Conservation (phyloP, 352 stramenopile species). For the Blastocystis sp. region DNA sequence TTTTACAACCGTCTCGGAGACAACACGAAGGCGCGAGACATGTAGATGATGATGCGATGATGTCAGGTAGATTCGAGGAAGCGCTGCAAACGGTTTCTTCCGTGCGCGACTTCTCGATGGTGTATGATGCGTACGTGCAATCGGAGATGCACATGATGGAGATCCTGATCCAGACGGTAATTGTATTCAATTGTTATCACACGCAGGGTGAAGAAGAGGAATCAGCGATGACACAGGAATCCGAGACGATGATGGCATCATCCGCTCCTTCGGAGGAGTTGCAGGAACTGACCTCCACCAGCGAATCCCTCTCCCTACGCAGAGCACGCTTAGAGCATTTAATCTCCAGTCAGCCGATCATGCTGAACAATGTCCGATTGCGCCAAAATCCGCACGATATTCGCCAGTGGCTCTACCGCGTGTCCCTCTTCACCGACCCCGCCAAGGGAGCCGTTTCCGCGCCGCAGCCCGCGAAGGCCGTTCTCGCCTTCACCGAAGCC, state of each 20-base stretch:
- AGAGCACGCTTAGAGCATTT: conserved; percentile 78
- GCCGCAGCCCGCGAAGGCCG: conserved; percentile 61
- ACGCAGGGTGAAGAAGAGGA: conserved; percentile 67
- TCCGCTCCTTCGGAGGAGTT: conserved; percentile 61
- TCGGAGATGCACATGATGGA: conserved; percentile 93
- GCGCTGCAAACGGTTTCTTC: conserved; percentile 64
- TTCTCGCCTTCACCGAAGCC: conserved; percentile 76
- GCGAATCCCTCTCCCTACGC: too few species aligned
- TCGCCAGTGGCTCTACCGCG: conserved; percentile 87
- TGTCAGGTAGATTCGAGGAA: conserved; percentile 64
- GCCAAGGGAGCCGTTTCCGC: conserved; percentile 27
- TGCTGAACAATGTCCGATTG: conserved; percentile 85
- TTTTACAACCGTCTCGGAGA: conserved; percentile 88
- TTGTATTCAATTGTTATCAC: conserved; percentile 58
- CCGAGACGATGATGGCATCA: conserved; percentile 54
- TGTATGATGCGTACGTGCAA: conserved; percentile 94
- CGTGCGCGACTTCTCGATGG: conserved; percentile 90
- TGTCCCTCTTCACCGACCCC: conserved; percentile 69
- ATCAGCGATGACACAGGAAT: background rate
- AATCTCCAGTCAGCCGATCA: conserved; percentile 79
- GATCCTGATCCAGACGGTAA: conserved; percentile 80
- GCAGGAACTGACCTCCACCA: too few species aligned
- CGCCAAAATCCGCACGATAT: conserved; percentile 96
- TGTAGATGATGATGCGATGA: conserved; percentile 80
- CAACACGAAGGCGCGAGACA: conserved; percentile 85